Base-by-base conservation (phyloP, 192 early-diverging fungal species). In the Coemansia guatemalensis region DNA sequence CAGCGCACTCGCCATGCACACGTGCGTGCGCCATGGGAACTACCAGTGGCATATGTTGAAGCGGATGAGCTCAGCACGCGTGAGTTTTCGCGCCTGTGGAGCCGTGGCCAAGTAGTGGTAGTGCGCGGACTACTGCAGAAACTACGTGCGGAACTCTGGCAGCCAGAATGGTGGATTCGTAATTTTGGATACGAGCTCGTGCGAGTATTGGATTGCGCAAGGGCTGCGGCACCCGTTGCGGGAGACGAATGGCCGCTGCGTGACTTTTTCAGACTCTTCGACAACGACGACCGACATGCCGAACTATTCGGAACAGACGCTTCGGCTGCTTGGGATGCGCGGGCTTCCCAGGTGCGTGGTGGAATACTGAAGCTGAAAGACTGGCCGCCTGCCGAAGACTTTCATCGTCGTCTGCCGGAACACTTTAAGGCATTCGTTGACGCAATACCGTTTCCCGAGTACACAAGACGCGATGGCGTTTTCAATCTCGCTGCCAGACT, bases 301-400 rank as follows among this genome's bases (percentile, higher is more conserved):
- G 56, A 27, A 0, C 22, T 66, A 27, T 72, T 69, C 53, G 35
- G 3, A 4, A 6, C 35, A 2, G 53, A 60, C 7, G 48, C 22
- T 22, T 8, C 58, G 27, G 41, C 12, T 18, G 35, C 47, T 48
- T 78, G 80, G 65, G 60, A 55, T 8, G 47, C 54, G 26, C 78
- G 68, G 44, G 69, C 57, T 21, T 25, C 12, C 9, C 47, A 27
- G n/a, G 56, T 69, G 9, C 11, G 52, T 54, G 1, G 5, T 9
- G 39, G 63, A 52, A 89, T 83, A 18, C 55, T 74, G 9, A 84
- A 83, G 66, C 58, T 84, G 0, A 83, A 82, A 74, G 88, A 92
- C 68, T 90, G 88, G 87, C 90, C 89, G 26, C 81, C 86, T 0
- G 64, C 84, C 24, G 70, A 76, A 20, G 81, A 86, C 52, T 90